phyloP scores from a whole-genome alignment of 2,329 filamentous ascomycete genomes.

The Zelopaecilomyces penicillatus region DNA sequence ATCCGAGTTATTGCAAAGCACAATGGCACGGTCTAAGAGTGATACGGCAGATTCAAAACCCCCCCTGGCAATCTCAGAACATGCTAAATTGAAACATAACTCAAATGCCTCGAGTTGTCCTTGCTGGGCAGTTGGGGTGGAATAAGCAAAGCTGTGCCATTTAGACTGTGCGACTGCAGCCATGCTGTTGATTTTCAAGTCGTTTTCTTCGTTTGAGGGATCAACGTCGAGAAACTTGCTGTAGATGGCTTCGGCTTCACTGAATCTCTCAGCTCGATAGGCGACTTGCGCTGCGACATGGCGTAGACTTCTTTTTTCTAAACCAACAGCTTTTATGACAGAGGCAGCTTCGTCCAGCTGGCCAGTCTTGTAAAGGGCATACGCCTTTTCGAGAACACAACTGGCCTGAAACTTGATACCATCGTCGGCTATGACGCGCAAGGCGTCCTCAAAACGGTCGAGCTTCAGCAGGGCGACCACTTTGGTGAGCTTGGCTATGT shows the following conservation, averaged over 20 bases:
- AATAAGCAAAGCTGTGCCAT: slow-evolving; percentile 49
- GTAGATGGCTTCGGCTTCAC: slow-evolving; percentile 57
- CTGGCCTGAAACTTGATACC: slow-evolving; percentile 51
- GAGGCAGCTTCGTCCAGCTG: slow-evolving; percentile 56
- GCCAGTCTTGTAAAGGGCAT: slow-evolving; percentile 76
- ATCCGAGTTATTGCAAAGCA: slow-evolving; percentile 64
- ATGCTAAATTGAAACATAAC: slow-evolving; percentile 73
- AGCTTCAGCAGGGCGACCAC: slow-evolving; percentile 71
- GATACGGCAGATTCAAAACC: slow-evolving; percentile 57
- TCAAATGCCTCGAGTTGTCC: slow-evolving; percentile 64
- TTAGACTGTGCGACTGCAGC: slow-evolving; percentile 65
- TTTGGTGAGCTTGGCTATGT: slow-evolving; percentile 58
- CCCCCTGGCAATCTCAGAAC: slow-evolving; percentile 60
- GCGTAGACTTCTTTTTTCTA: slow-evolving; percentile 28
- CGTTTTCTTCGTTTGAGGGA: slow-evolving; percentile 51
- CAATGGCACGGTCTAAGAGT: slow-evolving; percentile 60
- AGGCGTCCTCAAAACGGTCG: slow-evolving; percentile 72
- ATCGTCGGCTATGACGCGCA: slow-evolving; percentile 57
- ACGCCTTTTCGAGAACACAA: slow-evolving; percentile 63
- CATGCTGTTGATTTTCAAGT: slow-evolving; percentile 67
- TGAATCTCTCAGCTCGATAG: slow-evolving; percentile 68
- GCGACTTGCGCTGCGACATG: slow-evolving; percentile 59
- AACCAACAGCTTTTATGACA: slow-evolving; percentile 25
- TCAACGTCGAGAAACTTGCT: slow-evolving; percentile 41
- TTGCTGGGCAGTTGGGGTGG: slow-evolving; percentile 41